Evolutionary conservation across 108 stramenopile genomes (phyloP).

Genomic region (Poteriospumella lacustris): DNA sequence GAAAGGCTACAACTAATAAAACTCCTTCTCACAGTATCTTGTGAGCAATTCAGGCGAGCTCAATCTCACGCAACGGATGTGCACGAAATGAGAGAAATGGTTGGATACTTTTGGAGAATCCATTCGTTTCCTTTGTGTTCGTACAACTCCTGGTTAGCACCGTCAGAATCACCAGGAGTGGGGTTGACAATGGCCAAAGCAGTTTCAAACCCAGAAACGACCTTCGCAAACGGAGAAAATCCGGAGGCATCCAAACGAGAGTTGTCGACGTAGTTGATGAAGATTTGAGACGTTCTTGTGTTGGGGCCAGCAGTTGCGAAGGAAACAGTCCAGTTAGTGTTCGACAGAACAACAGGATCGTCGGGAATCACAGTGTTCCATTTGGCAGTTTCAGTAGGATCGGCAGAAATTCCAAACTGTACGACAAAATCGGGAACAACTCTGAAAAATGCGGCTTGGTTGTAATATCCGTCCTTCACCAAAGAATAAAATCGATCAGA

Average conservation of each 20-base stretch:
- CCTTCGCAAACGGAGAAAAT: constrained; percentile 34
- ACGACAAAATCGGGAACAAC: constrained; percentile 72
- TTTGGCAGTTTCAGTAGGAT: constrained; percentile 34
- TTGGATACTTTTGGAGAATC: too few relatives aligned
- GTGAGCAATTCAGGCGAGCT: too few relatives aligned
- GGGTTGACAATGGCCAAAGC: too few relatives aligned
- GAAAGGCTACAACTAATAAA: too few relatives aligned
- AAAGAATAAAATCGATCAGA: constrained; percentile 72
- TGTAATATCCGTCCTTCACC: constrained; percentile 71
- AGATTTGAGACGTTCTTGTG: constrained; percentile 30
- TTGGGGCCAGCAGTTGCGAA: constrained; percentile 29
- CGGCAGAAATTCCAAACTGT: constrained; percentile 78
- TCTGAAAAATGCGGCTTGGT: constrained; percentile 69
- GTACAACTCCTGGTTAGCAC: too few relatives aligned
- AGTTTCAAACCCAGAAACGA: too few relatives aligned
- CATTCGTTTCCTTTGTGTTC: too few relatives aligned
- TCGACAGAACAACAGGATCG: constrained; percentile 42
- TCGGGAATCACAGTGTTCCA: constrained; percentile 11
- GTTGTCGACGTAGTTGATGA: constrained; percentile 35
- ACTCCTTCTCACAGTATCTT: too few relatives aligned
- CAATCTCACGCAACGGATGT: too few relatives aligned
- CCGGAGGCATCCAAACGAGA: constrained; percentile 3
- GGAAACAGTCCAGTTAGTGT: constrained; percentile 14
- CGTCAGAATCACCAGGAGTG: too few relatives aligned
- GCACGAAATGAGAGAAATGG: too few relatives aligned